Evolutionary conservation across 2,329 filamentous ascomycete genomes (phyloP).

Genomic region (Aspergillus felis): DNA sequence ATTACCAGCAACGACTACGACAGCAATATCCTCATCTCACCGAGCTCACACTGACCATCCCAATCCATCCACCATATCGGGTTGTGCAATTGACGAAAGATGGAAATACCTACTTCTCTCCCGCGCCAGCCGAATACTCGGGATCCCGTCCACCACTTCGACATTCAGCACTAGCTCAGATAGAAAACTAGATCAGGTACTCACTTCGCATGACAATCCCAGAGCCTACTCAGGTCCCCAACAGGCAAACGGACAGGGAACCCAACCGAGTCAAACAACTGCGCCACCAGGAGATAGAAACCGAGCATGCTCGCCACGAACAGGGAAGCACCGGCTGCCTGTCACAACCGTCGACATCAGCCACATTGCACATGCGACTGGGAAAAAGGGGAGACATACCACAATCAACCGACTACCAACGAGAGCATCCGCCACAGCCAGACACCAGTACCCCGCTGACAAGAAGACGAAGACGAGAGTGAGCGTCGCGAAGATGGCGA

Average conservation of each 20-base stretch:
- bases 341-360: no score
- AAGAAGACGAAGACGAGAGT: constrained; percentile 57
- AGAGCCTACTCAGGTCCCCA: constrained; percentile 23
- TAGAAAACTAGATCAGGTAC: no score
- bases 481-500: constrained; percentile 65
- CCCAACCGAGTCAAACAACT: constrained; percentile 51
- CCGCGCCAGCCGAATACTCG: neutral
- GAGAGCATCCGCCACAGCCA: constrained; percentile 40
- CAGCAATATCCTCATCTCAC: no score
- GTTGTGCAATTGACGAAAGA: no score
- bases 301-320: constrained; percentile 48
- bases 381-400: constrained; percentile 6
- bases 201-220: constrained; percentile 3
- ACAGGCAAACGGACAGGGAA: constrained; percentile 51
- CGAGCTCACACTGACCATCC: neutral
- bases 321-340: constrained; percentile 46
- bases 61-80: no score
- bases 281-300: constrained; percentile 54
- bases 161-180: neutral
- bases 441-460: constrained; percentile 57
- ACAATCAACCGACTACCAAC: constrained; percentile 28
- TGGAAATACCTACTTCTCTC: neutral
- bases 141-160: neutral
- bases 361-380: no score
- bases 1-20: no score